These are phyloP conservation scores for Uncinocarpus reesii DNA, from an alignment of 2,329 filamentous ascomycete species.

Conservation along the genomic window DNA sequence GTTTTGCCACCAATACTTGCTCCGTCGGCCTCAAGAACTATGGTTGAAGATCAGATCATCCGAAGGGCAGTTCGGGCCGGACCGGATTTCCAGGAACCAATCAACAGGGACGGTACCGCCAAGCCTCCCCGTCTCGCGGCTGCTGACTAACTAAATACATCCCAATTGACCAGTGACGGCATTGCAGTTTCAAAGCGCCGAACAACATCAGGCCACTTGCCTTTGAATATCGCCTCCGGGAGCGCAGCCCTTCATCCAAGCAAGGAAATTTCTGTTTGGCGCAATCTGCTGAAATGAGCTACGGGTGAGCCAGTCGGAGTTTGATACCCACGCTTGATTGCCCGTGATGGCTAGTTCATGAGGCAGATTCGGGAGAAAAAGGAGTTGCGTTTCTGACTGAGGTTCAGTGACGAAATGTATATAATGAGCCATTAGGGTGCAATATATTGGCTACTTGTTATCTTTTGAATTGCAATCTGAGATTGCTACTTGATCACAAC, in stretches of 20 bases:
- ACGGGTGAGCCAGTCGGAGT: neutral
- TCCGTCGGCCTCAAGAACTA: too few species aligned
- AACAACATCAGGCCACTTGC: slow-evolving; percentile 8
- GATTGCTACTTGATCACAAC: too few species aligned
- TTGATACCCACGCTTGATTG: neutral
- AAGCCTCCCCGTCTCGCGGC: too few species aligned
- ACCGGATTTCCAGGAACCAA: slow-evolving; percentile 1
- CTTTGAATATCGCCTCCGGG: neutral
- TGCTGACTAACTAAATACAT: neutral
- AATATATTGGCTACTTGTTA: neutral
- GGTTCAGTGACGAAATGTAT: neutral
- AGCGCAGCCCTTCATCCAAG: too few species aligned
- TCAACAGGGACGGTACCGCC: neutral
- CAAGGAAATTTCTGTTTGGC: too few species aligned
- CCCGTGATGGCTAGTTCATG: neutral
- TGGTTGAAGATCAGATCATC: neutral
- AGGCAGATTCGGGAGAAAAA: neutral
- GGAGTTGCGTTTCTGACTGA: neutral
- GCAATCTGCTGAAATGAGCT: neutral
- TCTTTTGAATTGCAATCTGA: neutral
- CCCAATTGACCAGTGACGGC: neutral
- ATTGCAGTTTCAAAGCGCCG: slow-evolving; percentile 2
- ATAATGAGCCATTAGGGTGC: neutral
- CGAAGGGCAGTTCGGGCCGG: neutral
- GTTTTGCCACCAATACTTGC: too few species aligned